Conservation (phyloP, 1,284 basidiomycete species). For the Puccinia coronata region DNA sequence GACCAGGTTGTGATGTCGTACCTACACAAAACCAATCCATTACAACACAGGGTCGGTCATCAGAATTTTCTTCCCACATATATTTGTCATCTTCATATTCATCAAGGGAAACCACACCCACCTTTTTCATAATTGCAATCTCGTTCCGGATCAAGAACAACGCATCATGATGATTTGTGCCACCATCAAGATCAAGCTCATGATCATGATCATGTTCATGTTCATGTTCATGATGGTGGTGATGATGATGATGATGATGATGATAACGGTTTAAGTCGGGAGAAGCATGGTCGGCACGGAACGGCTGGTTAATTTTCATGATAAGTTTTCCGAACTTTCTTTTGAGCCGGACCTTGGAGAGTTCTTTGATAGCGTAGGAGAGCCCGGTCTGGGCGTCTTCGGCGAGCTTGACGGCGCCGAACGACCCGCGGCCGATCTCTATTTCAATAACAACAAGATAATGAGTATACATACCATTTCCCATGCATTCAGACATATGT, state of each 20-base stretch:
- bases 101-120: conserved; percentile 59
- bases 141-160: conserved; percentile 60
- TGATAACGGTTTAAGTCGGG: no score
- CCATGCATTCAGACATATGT: no score
- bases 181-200: no score
- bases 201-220: no score
- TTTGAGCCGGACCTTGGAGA: conserved; percentile 34
- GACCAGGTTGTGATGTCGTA: conserved; percentile 61
- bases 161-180: conserved; percentile 56
- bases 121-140: conserved; percentile 62
- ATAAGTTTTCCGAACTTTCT: conserved; percentile 33
- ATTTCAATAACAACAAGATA: no score
- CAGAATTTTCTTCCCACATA: not conserved
- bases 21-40: conserved; percentile 50
- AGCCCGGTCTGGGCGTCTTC: conserved; percentile 37
- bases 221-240: no score
- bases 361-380: conserved; percentile 40
- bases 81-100: not conserved
- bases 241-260: no score
- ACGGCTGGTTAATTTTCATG: not conserved
- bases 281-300: no score
- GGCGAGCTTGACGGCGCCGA: conserved; percentile 26
- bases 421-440: conserved; percentile 43
- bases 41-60: not conserved
- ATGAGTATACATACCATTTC: no score